These are phyloP conservation scores for Silene uniflora DNA, from an alignment of 148 eudicot species.

Conservation along the genomic window DNA sequence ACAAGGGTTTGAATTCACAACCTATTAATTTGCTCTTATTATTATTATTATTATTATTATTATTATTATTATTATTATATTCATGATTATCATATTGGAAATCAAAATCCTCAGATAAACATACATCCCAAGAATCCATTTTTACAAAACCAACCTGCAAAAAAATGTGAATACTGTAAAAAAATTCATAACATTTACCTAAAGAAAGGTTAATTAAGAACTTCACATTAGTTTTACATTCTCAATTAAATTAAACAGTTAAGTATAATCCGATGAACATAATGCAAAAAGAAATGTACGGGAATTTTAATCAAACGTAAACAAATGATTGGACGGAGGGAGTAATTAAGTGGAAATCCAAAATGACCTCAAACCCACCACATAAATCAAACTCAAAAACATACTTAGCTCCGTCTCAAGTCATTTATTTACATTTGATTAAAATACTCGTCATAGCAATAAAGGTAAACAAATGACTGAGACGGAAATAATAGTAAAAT, in stretches of 20 bases:
- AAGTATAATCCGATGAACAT: background rate
- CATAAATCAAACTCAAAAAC: background rate
- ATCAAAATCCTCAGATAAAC: slow-evolving; percentile 34
- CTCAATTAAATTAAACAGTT: no score
- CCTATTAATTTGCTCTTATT: slow-evolving; percentile 21
- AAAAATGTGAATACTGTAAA: slow-evolving; percentile 13
- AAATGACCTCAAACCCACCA: background rate
- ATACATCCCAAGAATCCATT: slow-evolving; percentile 40
- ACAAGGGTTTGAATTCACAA: slow-evolving; percentile 21
- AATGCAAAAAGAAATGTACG: background rate
- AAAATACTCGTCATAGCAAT: no score
- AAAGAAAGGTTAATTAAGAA: background rate
- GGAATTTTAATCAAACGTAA: background rate
- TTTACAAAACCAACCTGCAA: slow-evolving; percentile 19
- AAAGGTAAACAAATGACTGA: background rate
- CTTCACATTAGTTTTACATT: no score
- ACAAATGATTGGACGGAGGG: background rate
- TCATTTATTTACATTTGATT: background rate
- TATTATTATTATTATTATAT: background rate
- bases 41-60: slow-evolving; percentile 6
- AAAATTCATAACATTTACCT: background rate
- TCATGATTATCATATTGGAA: slow-evolving; percentile 25
- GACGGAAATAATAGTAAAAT: background rate
- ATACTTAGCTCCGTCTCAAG: no score
- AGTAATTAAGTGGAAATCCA: no score